phyloP scores from a whole-genome alignment of 2,329 filamentous ascomycete species.

The Phyllosticta capitalensis region DNA sequence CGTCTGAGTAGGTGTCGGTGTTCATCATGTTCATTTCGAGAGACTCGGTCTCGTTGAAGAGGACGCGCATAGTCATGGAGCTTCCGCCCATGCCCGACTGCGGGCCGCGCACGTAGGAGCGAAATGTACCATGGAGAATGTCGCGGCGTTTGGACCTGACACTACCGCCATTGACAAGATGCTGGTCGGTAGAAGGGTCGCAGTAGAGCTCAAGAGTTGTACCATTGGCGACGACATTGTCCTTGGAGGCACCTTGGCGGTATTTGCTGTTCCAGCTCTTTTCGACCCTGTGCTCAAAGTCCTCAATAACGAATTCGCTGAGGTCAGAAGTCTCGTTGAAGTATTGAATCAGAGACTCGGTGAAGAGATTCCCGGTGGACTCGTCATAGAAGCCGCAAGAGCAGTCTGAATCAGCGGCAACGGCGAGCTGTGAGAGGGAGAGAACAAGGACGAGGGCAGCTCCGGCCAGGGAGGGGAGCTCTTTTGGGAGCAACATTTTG shows the following conservation, averaged over 20 bases:
- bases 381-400: slow-evolving; percentile 39
- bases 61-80: slow-evolving; percentile 37
- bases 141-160: slow-evolving; percentile 36
- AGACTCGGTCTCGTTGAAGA: slow-evolving; percentile 36
- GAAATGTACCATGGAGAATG: slow-evolving; percentile 40
- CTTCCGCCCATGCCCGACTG: slow-evolving; percentile 28
- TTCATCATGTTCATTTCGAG: slow-evolving; percentile 39
- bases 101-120: slow-evolving; percentile 34
- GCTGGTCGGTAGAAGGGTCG: slow-evolving; percentile 23
- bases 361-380: slow-evolving; percentile 31
- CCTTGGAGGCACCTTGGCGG: slow-evolving; percentile 32
- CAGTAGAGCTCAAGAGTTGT: slow-evolving; percentile 27
- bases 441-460: slow-evolving; percentile 1
- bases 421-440: neutral
- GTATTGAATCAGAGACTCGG: slow-evolving; percentile 40
- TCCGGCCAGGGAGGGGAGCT: slow-evolving; percentile 1
- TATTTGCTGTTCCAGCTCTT: slow-evolving; percentile 39
- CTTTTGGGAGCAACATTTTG: neutral
- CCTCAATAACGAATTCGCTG: slow-evolving; percentile 30
- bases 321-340: slow-evolving; percentile 39
- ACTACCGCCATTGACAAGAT: slow-evolving; percentile 36
- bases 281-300: slow-evolving; percentile 36
- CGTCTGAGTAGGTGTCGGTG: slow-evolving; percentile 27
- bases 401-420: slow-evolving; percentile 20
- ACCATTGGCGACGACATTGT: slow-evolving; percentile 26